phyloP scores from a whole-genome alignment of 768 basidiomycete species.

The Calocybe cyanea region DNA sequence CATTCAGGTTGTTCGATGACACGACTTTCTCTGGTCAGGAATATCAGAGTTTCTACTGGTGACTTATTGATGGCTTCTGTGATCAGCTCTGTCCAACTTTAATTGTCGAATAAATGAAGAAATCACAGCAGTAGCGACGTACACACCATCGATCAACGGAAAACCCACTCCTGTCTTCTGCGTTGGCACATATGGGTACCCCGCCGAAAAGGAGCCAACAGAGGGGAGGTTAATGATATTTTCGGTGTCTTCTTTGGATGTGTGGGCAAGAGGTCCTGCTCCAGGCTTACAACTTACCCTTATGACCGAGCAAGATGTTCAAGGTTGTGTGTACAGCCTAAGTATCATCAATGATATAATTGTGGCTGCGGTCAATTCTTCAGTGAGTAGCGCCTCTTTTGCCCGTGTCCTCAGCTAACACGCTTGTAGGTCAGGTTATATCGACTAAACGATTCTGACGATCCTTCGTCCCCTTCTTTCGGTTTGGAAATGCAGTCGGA shows the following conservation, averaged over 20 bases:
- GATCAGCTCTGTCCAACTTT: conserved; percentile 44
- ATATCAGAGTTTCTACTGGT: background rate
- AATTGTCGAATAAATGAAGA: conserved; percentile 55
- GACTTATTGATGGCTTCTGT: conserved; percentile 2
- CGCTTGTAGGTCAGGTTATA: conserved; percentile 43
- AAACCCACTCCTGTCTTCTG: conserved; percentile 40
- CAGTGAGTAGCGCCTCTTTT: conserved; percentile 41
- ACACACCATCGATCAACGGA: conserved; percentile 27
- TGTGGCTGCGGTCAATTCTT: conserved; percentile 71
- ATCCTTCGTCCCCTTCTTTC: conserved; percentile 28
- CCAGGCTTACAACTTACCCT: conserved; percentile 30
- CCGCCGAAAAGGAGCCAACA: conserved; percentile 45
- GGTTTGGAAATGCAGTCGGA: conserved; percentile 41
- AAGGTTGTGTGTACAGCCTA: conserved; percentile 71
- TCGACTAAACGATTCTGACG: conserved; percentile 30
- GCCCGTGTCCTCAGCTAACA: conserved; percentile 2
- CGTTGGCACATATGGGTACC: conserved; percentile 42
- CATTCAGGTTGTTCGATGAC: conserved; percentile 66
- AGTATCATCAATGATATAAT: conserved; percentile 46
- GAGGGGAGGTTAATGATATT: conserved; percentile 64
- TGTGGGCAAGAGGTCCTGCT: conserved; percentile 19
- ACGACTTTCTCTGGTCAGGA: conserved; percentile 56
- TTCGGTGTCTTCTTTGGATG: conserved; percentile 26
- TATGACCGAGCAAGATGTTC: conserved; percentile 40
- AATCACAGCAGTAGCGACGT: conserved; percentile 48